Evolutionary conservation across 2,329 filamentous ascomycete species (phyloP), one percentile per base, ranked within the genome.

Genomic region (Calonectria multiphialidica): DNA sequence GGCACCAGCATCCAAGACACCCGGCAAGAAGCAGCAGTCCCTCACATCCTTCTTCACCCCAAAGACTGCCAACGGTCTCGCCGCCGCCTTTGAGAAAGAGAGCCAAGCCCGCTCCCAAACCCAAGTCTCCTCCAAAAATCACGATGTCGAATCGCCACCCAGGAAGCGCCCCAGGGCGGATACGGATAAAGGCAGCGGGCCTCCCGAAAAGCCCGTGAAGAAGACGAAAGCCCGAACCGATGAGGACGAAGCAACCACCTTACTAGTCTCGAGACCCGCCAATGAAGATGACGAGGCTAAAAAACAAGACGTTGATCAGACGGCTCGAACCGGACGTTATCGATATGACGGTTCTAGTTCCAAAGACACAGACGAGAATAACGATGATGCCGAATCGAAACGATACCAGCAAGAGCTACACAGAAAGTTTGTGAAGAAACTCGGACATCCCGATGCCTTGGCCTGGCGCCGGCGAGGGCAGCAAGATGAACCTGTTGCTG

Each of bases 1-100:
- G 83, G 78, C 83, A 23, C 82, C 83, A 12, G 66, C 77, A 47
- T 70, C 86, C 1, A 87, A 86, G 64, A 76, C 85, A 0, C 77
- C 84, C 33, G 85, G 82, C 67, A 94, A 93, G 83, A 94, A 93
- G 78, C 95, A 98, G 81, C 90, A 93, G 76, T 94, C 95, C 1
- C 93, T 98, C 73, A 97, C 95, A 3, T 96, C 92, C 80, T 98
- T 98, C 84, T 98, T 98, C 82, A 90, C 91, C 1, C 91, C 91
- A 16, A 92, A 89, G 74, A 85, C 90, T 15, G 81, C 84, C 80
- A 89, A 88, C 81, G 86, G 85, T 70, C 77, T 86, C 28, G 78
- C 82, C n/a, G 80, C 84, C 42, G 78, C 81, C 55, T 80, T 83
- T 68, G 76, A 81, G 73, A 83, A 84, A 68, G 79, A 82, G 74